These are phyloP conservation scores for Thozetella sp. DNA, from an alignment of 495 filamentous ascomycete genomes.

Conservation along the genomic window DNA sequence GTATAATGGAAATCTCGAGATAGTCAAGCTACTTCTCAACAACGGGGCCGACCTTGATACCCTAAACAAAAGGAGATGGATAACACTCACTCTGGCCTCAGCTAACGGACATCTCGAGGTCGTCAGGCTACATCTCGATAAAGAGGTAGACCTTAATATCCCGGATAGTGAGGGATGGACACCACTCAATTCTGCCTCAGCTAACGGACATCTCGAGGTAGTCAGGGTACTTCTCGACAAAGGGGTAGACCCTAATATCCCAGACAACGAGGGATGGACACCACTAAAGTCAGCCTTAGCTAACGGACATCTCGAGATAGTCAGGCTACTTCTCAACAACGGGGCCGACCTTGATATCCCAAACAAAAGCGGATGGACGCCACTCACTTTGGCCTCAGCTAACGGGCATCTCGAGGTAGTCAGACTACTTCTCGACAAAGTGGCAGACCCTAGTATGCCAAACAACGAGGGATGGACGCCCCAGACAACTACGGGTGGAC, in stretches of 20 bases:
- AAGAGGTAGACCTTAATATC: background rate
- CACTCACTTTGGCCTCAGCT: constrained; percentile 9
- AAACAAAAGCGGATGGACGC: background rate
- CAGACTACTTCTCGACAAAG: constrained; percentile 15
- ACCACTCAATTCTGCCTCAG: background rate
- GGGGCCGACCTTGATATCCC: constrained; percentile 5
- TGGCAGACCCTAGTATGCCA: background rate
- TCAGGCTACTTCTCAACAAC: constrained; percentile 8
- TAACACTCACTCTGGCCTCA: constrained; percentile 17
- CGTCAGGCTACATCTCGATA: constrained; percentile 17
- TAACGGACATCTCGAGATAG: constrained; percentile 10
- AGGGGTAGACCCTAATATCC: background rate
- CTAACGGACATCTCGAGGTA: background rate
- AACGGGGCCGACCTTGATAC: constrained; percentile 16
- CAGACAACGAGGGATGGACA: constrained; percentile 13
- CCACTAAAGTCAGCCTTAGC: constrained; percentile 14
- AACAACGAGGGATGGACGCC: background rate
- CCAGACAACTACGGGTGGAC: background rate
- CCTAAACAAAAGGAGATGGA: constrained; percentile 9
- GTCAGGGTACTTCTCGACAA: background rate
- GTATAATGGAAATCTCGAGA: constrained; percentile 3
- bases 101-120: constrained; percentile 13
- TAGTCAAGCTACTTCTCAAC: constrained; percentile 16
- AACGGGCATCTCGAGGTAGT: constrained; percentile 12
- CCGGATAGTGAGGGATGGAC: background rate